These are phyloP conservation scores for Mycena epipterygia DNA, from an alignment of 768 basidiomycete species.

Conservation along the genomic window DNA sequence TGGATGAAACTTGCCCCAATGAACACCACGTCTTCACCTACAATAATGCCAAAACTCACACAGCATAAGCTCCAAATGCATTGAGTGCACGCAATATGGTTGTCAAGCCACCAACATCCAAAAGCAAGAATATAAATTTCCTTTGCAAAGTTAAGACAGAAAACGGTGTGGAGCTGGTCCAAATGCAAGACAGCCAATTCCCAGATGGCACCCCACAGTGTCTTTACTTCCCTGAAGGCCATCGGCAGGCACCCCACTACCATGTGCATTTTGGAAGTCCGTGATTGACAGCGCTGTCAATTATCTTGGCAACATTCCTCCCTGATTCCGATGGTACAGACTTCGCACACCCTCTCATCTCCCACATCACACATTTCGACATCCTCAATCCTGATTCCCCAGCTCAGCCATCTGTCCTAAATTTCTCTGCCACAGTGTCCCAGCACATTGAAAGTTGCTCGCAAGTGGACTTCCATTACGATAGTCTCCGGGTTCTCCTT, in stretches of 20 bases:
- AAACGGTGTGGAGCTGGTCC: background rate
- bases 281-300: no score
- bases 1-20: background rate
- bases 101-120: background rate
- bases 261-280: no score
- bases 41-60: constrained; percentile 4
- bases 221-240: background rate
- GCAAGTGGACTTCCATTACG: no score
- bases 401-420: no score
- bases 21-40: background rate
- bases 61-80: background rate
- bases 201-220: background rate
- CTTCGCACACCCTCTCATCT: no score
- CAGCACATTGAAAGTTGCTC: no score
- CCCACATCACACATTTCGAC: no score
- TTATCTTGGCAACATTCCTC: no score
- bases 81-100: background rate
- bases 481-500: no score
- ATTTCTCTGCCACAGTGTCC: no score
- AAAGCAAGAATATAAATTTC: background rate
- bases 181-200: background rate
- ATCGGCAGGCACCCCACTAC: background rate
- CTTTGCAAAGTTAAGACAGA: background rate
- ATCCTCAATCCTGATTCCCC: no score
- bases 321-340: no score